A percentile compares a stretch with the other conserved stretches of the same genome.
Conservation (phyloP, 1,139 yeast species). For the Sugiyamaella xylanicola region DNA sequence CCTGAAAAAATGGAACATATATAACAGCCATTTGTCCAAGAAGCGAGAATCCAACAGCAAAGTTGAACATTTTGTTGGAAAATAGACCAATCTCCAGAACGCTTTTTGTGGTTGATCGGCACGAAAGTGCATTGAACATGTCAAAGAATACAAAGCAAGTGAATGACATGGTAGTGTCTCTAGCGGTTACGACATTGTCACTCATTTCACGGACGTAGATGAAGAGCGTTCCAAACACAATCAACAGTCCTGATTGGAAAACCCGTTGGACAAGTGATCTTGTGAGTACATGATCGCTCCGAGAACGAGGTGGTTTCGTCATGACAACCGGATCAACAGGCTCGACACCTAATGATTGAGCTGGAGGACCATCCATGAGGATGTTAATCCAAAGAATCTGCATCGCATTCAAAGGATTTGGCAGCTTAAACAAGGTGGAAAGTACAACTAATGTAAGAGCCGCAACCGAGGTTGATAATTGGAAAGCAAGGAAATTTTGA, state of each 20-base stretch:
- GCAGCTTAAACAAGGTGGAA: slow-evolving; percentile 81
- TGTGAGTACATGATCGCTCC: slow-evolving; percentile 82
- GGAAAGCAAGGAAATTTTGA: slow-evolving; percentile 91
- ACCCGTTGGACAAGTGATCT: slow-evolving; percentile 67
- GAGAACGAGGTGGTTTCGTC: slow-evolving; percentile 89
- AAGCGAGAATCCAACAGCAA: slow-evolving; percentile 87
- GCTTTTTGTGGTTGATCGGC: slow-evolving; percentile 84
- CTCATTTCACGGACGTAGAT: slow-evolving; percentile 84
- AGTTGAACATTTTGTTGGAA: slow-evolving; percentile 83
- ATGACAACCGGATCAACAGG: slow-evolving; percentile 95
- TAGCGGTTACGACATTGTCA: slow-evolving; percentile 77
- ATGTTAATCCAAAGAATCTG: slow-evolving; percentile 97
- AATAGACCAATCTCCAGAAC: slow-evolving; percentile 74
- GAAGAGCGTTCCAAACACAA: slow-evolving; percentile 75
- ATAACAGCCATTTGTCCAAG: slow-evolving; percentile 93
- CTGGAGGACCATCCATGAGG: slow-evolving; percentile 99
- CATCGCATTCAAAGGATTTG: slow-evolving; percentile 98
- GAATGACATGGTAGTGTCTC: slow-evolving; percentile 99
- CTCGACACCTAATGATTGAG: slow-evolving; percentile 95
- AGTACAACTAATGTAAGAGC: slow-evolving; percentile 87
- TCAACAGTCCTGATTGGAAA: slow-evolving; percentile 69
- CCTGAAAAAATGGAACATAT: slow-evolving; percentile 88
- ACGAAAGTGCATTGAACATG: slow-evolving; percentile 92
- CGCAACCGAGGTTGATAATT: slow-evolving; percentile 92
- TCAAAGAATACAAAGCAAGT: slow-evolving; percentile 94